phyloP scores from a whole-genome alignment of 1,284 basidiomycete genomes.

The Austroboletus novae-zelandiae region DNA sequence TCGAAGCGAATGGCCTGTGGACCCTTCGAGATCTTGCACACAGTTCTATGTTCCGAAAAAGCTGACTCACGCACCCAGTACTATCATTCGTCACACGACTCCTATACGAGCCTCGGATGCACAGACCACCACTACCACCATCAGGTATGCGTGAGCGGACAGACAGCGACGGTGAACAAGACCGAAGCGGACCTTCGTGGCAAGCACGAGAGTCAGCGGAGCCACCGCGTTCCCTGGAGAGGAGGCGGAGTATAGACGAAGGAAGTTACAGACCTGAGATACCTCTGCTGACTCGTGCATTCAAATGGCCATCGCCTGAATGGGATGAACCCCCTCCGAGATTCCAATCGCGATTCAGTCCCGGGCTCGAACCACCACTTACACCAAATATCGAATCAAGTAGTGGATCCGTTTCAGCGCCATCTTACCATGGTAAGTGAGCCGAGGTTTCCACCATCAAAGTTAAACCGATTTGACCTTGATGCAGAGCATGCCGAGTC shows the following conservation, averaged over 20 bases:
- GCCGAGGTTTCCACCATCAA: not conserved
- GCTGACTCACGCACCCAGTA: constrained; percentile 19
- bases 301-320: constrained; percentile 26
- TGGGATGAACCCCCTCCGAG: constrained; percentile 15
- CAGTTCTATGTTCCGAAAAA: constrained; percentile 15
- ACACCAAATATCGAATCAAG: constrained; percentile 16
- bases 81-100: constrained; percentile 6
- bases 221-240: constrained; percentile 4
- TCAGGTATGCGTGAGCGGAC: constrained; percentile 14
- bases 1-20: constrained; percentile 25
- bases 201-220: constrained; percentile 13
- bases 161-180: constrained; percentile 35
- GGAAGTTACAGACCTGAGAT: constrained; percentile 11
- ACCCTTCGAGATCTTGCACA: constrained; percentile 11
- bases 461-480: constrained; percentile 8
- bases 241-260: constrained; percentile 18
- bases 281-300: constrained; percentile 18
- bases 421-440: constrained; percentile 22
- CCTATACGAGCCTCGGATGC: constrained; percentile 13
- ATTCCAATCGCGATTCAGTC: constrained; percentile 11
- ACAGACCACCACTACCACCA: constrained; percentile 17
- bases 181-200: constrained; percentile 27
- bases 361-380: constrained; percentile 11
- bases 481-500: constrained; percentile 18
- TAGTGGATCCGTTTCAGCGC: constrained; percentile 4